Base-by-base conservation (phyloP, 345 rosid species). In the Populus alba region DNA sequence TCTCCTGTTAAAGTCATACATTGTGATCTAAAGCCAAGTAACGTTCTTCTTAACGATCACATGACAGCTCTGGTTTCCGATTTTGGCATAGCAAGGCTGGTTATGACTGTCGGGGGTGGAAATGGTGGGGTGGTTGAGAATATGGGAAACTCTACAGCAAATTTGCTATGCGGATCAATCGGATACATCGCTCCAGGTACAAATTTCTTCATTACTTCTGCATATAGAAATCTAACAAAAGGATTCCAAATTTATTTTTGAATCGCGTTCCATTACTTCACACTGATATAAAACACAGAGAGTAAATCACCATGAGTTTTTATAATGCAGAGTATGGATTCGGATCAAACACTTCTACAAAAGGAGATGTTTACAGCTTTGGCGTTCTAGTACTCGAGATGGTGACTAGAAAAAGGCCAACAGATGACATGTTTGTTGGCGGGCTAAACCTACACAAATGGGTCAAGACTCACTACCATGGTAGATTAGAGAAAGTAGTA, bases 131-230 rank as follows among this genome's bases (percentile, higher is more conserved):
- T 31, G n/a, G 72, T 72, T 9, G 90, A 90, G 74, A 86, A 83
- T 66, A 73, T 84, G 80, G 93, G 90, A 35, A 88, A 41, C 79
- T 85, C 91, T 22, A 90, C 91, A 5, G 86, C 88, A 47, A 88
- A 86, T 76, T 74, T 84, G 83, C 65, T 88, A 39, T 23, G 81
- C 4, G 93, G 93, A 67, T 84, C 90, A 33, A 75, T 87, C 22
- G 91, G 93, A 43, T 88, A 88, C 75, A 83, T 88, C 35, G 90
- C 93, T 39, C 93, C 91, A 83, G 93, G 93, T 90, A 87, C 55
- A 10, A 6, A 66, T 38, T 51, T 39, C 71, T 65, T 45, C 67
- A 57, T 62, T 74, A 6, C 57, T 62, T 72, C 77, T 17, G 23
- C 35, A 6, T 8, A 39, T 1, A 39, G 43, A 39, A 39, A 39